Base-by-base conservation (phyloP, 176 grass and related monocot genomes). In the Ensete glaucum region DNA sequence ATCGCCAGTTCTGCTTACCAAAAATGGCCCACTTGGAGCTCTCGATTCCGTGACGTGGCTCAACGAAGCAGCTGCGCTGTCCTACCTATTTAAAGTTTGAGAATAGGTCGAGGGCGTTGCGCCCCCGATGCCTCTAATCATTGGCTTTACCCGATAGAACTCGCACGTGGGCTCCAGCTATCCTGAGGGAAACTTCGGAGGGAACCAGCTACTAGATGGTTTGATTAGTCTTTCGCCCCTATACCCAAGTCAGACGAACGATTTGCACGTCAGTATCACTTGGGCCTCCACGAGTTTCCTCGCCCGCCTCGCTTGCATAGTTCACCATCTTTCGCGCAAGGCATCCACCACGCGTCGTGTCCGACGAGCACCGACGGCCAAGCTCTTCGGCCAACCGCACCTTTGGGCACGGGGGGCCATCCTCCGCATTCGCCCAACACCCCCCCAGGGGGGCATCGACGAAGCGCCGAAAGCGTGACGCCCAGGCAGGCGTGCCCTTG, bases 11-110 rank as follows among this genome's bases (percentile, higher is more conserved):
- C 78, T 90, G 78, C 85, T 90, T 90, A 82, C 82, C 79, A 87
- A 90, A 87, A 90, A 84, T 87, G 85, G 85, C 84, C 84, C 79
- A 87, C 85, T 82, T 87, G 81, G 88, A 90, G 88, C 81, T 54
- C 84, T 59, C 69, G 83, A 86, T 89, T 86, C 81, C 78, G 0
- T 50, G 82, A 71, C 77, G 0, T 3, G 71, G 71, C 71, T 57
- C 52, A 73, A 9, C 23, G 52, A n/a, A 73, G 71, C 71, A 73
- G 52, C 52, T 23, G 12, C 23, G 13, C 71, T 52, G 52, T 78
- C 81, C 81, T 83, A 87, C 81, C 85, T 83, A 87, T 87, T 83
- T 87, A 87, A 87, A 87, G 81, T 87, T 87, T 83, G 73, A 84
- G 85, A 87, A 87, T 87, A 87, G 81, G 85, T 87, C 81, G 81